Evolutionary conservation across 192 early-diverging fungal genomes (phyloP).

Genomic region (Umbelopsis sp.): DNA sequence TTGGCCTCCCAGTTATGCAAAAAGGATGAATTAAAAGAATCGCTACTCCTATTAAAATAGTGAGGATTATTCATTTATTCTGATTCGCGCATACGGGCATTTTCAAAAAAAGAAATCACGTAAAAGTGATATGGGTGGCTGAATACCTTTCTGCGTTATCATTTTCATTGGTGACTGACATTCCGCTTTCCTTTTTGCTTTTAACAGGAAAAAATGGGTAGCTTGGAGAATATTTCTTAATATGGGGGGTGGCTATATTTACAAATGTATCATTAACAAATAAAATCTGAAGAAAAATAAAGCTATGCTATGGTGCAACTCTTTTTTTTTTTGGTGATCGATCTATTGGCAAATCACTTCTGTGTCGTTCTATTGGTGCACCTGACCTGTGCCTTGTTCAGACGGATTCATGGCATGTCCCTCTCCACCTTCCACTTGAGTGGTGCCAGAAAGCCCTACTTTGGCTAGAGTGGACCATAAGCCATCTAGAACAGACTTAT

Average conservation of each 20-base stretch:
- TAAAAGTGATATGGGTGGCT: slow-evolving; percentile 1
- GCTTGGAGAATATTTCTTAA: too few species aligned
- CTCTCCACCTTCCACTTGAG: slow-evolving; percentile 8
- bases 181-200: neutral
- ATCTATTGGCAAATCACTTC: too few species aligned
- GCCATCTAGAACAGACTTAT: neutral
- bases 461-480: neutral
- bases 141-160: neutral
- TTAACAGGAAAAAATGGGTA: neutral
- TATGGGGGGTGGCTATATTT: too few species aligned
- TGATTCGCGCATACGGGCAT: neutral
- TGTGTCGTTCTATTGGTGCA: too few species aligned
- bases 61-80: slow-evolving; percentile 11
- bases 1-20: neutral
- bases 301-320: too few species aligned
- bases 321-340: too few species aligned
- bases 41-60: slow-evolving; percentile 13
- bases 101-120: neutral
- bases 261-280: too few species aligned
- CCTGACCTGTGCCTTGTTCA: neutral
- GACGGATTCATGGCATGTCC: slow-evolving; percentile 1
- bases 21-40: slow-evolving; percentile 14
- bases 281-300: too few species aligned
- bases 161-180: neutral
- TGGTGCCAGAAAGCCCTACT: neutral